Percentiles rank a stretch among this genome's conserved stretches.
These are phyloP conservation scores for Xeromyces bisporus DNA, from an alignment of 495 filamentous ascomycete species.

Conservation along the genomic window DNA sequence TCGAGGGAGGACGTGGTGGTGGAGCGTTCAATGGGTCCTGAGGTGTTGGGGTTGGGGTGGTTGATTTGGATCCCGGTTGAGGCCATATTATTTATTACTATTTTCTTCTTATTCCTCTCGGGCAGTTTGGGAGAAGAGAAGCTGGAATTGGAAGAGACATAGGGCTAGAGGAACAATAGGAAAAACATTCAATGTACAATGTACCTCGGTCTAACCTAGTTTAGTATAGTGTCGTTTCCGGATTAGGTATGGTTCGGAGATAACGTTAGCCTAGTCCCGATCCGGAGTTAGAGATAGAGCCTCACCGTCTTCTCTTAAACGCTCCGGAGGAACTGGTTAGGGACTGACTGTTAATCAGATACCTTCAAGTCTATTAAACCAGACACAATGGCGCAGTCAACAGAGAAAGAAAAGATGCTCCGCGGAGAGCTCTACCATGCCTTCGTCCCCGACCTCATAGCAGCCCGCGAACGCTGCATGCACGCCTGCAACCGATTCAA, in stretches of 20 bases:
- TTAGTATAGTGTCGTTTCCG: too few species aligned
- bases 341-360: too few species aligned
- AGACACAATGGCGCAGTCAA: conserved; percentile 11
- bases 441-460: conserved; percentile 36
- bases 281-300: too few species aligned
- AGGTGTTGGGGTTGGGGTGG: conserved; percentile 3
- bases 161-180: background rate
- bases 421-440: conserved; percentile 32
- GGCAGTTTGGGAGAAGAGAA: background rate
- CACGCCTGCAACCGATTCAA: conserved; percentile 47
- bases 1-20: too few species aligned
- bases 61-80: conserved; percentile 6
- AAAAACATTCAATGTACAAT: too few species aligned
- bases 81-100: too few species aligned
- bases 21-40: conserved; percentile 3
- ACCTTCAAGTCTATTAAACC: too few species aligned
- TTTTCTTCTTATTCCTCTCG: background rate
- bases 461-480: conserved; percentile 41
- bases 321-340: too few species aligned
- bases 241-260: too few species aligned
- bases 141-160: background rate
- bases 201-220: too few species aligned
- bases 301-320: too few species aligned
- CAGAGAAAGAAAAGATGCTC: conserved; percentile 21
- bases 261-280: too few species aligned